Evolutionary conservation across 208 protist genomes (phyloP).

Genomic region (Trypanosoma brucei): DNA sequence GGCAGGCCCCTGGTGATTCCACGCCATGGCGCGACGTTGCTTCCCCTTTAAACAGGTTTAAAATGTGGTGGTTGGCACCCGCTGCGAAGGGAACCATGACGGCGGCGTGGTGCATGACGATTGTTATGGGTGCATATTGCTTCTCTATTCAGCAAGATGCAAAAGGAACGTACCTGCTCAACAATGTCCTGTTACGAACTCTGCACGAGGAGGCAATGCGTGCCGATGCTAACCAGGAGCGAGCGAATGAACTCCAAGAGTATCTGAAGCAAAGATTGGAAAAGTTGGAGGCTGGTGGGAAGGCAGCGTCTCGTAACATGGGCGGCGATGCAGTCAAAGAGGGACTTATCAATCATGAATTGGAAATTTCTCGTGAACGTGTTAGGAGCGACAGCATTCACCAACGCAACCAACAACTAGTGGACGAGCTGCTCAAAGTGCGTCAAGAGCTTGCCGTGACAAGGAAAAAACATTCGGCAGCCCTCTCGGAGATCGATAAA

Average conservation of each 20-base stretch:
- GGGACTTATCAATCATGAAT: constrained; percentile 62
- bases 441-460: constrained; percentile 40
- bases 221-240: constrained; percentile 69
- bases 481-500: constrained; percentile 47
- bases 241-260: constrained; percentile 46
- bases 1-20: constrained; percentile 80
- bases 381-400: constrained; percentile 52
- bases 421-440: constrained; percentile 52
- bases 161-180: constrained; percentile 82
- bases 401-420: constrained; percentile 62
- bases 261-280: constrained; percentile 42
- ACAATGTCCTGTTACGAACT: constrained; percentile 80
- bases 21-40: constrained; percentile 80
- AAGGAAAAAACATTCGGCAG: constrained; percentile 50
- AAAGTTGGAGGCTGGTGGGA: constrained; percentile 25
- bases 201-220: constrained; percentile 76
- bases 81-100: constrained; percentile 78
- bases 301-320: constrained; percentile 15
- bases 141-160: constrained; percentile 84
- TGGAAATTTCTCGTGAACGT: constrained; percentile 61
- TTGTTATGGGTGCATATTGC: constrained; percentile 72
- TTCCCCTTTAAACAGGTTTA: constrained; percentile 71
- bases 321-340: too few relatives aligned
- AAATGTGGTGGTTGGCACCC: constrained; percentile 76
- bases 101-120: constrained; percentile 72